A percentile compares a stretch with the other conserved stretches of the same genome.
These are phyloP conservation scores for Cytospora leucostoma DNA, from an alignment of 2,329 filamentous ascomycete species.

Conservation along the genomic window DNA sequence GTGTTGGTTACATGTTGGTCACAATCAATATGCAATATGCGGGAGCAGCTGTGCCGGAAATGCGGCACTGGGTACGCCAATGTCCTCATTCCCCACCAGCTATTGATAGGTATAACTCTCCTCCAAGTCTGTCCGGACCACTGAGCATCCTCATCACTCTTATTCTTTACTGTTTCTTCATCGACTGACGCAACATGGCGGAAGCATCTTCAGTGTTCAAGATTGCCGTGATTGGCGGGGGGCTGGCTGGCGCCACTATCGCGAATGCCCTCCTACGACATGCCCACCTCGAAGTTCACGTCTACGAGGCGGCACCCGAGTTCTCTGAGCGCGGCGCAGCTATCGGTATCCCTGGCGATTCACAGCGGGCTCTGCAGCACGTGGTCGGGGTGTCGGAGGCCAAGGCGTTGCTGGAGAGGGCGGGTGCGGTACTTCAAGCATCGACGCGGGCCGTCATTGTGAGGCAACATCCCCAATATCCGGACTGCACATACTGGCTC, in stretches of 20 bases:
- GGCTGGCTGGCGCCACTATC: constrained; percentile 29
- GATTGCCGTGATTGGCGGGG: constrained; percentile 33
- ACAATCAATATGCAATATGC: no score
- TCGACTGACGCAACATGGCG: neutral
- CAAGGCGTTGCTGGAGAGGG: constrained; percentile 22
- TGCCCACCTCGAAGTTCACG: constrained; percentile 29
- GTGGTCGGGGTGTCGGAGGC: constrained; percentile 19
- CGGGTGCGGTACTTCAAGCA: constrained; percentile 27
- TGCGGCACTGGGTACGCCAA: no score
- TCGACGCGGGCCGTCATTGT: constrained; percentile 14
- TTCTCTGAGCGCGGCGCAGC: constrained; percentile 33
- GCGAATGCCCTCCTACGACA: constrained; percentile 30
- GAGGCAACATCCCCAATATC: neutral
- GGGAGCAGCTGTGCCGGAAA: no score
- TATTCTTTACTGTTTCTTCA: neutral
- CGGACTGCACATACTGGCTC: neutral
- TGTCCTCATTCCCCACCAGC: no score
- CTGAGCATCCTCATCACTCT: neutral
- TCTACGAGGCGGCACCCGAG: constrained; percentile 32
- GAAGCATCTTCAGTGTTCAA: constrained; percentile 4
- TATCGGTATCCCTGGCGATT: constrained; percentile 29
- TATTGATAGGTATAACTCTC: no score
- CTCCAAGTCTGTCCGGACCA: neutral
- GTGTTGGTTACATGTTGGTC: no score
- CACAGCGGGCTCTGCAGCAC: constrained; percentile 27